These are phyloP conservation scores for Coniochaeta hoffmannii DNA, from an alignment of 2,329 filamentous ascomycete species.

Conservation along the genomic window DNA sequence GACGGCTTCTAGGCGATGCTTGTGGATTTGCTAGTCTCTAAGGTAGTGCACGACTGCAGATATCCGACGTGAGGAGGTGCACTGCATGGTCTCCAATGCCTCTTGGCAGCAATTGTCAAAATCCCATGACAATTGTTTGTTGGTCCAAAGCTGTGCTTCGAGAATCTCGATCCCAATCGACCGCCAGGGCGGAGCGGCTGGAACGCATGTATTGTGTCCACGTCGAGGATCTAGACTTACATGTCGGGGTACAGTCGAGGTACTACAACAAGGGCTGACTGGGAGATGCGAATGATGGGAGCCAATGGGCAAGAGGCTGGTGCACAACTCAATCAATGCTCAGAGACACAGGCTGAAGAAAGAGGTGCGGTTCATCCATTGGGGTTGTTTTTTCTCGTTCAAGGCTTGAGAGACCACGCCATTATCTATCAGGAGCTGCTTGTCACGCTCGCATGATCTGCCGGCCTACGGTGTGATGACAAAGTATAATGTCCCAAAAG, in stretches of 20 bases:
- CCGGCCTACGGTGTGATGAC: no score
- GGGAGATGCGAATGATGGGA: not conserved
- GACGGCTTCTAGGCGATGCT: no score
- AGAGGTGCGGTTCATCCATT: not conserved
- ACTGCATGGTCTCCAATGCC: not conserved
- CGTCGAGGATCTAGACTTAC: not conserved
- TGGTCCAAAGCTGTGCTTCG: not conserved
- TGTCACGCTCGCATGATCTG: no score
- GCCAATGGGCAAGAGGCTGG: not conserved
- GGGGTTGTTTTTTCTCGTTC: not conserved
- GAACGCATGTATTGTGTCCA: conserved; percentile 22
- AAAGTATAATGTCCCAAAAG: not conserved
- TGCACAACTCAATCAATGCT: not conserved
- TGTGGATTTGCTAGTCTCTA: no score
- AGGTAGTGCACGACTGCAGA: not conserved
- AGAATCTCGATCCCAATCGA: conserved; percentile 21
- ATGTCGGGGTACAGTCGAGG: not conserved
- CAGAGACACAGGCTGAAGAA: not conserved
- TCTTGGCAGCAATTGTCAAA: not conserved
- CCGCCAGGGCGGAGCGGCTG: conserved; percentile 17
- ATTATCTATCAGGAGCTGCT: no score
- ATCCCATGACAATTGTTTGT: not conserved
- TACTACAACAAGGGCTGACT: not conserved
- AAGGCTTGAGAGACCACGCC: not conserved
- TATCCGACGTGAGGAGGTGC: not conserved